Evolutionary conservation across 148 eudicot genomes (phyloP).

Genomic region (Camellia japonica): DNA sequence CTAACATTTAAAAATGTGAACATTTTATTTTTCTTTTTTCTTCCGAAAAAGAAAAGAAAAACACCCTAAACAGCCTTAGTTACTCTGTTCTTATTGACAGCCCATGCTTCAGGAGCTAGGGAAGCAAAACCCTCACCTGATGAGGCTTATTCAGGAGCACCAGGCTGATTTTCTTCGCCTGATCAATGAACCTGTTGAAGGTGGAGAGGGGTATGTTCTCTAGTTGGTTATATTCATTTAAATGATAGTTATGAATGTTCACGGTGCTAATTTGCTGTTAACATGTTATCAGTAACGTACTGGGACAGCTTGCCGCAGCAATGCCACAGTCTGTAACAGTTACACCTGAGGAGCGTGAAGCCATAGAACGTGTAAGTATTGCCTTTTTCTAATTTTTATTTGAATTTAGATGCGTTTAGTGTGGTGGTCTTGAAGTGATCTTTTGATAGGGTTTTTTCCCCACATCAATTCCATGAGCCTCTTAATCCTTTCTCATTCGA

Average conservation of each 20-base stretch:
- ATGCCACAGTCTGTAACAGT: conserved; percentile 12
- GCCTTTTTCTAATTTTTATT: neutral
- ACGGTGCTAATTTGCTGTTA: neutral
- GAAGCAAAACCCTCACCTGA: conserved; percentile 53
- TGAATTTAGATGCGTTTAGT: neutral
- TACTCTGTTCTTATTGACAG: conserved; percentile 22
- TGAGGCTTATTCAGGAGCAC: conserved; percentile 61
- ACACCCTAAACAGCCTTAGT: neutral
- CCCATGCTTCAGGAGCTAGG: conserved; percentile 71
- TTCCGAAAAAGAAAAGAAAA: too few species aligned
- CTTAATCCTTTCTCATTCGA: too few species aligned
- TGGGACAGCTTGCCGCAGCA: conserved; percentile 4
- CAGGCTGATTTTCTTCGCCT: conserved; percentile 56
- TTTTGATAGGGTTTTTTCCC: neutral
- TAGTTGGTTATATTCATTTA: neutral
- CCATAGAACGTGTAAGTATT: conserved; percentile 15
- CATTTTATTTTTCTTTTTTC: neutral
- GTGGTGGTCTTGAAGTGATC: neutral
- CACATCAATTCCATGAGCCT: too few species aligned
- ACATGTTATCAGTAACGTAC: neutral
- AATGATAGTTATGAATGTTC: neutral
- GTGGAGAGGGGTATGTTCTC: conserved; percentile 17
- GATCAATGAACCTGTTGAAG: conserved; percentile 60
- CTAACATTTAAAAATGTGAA: neutral
- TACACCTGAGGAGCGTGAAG: conserved; percentile 15